Base-by-base conservation (phyloP, 371 early-diverging fungal genomes). In the Mortierella sp. region DNA sequence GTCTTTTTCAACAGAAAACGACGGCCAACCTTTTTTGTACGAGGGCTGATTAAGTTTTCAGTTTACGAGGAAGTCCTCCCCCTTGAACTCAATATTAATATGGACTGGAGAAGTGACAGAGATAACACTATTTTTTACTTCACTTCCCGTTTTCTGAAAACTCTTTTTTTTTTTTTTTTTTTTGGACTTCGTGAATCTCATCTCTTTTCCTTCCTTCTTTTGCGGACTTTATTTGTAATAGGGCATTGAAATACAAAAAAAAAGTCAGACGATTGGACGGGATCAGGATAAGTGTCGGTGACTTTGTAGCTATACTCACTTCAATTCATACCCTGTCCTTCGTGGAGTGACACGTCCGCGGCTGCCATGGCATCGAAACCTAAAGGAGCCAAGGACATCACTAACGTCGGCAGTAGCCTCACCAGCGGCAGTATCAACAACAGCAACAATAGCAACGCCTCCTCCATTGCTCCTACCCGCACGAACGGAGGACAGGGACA, bases 341-440 rank as follows among this genome's bases (percentile, higher is more conserved):
- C 53, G 53, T 6, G 53, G 22, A 3, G 53, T 28, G 13, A 23
- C 7, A 22, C 23, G 34, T 63, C 49, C 32, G 13, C 49, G 13
- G 22, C 51, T 29, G 53, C 53, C 15, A 63, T 51, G 63, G 35
- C 53, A n/a, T 47, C 53, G 19, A 61, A 42, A 43, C 13, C 63
- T 8, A 51, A 8, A 51, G 53, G 53, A 1, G 35, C 9, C 53
- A 63, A 35, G 22, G 53, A 51, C 34, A 51, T 59, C 22, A 23
- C 31, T 22, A 61, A 61, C 35, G 10, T 10, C 22, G 63, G 60
- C 31, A 42, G 32, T 54, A 72, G 51, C n/a, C n/a, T n/a, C n/a
- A n/a, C n/a, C n/a, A n/a, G n/a, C 34, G 49, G 61, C 35, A 32
- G 55, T 29, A 35, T 19, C 43, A 49, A 22, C 57, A 22, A 26